Evolutionary conservation across 768 basidiomycete genomes (phyloP).

Genomic region (Piloderma croceum): DNA sequence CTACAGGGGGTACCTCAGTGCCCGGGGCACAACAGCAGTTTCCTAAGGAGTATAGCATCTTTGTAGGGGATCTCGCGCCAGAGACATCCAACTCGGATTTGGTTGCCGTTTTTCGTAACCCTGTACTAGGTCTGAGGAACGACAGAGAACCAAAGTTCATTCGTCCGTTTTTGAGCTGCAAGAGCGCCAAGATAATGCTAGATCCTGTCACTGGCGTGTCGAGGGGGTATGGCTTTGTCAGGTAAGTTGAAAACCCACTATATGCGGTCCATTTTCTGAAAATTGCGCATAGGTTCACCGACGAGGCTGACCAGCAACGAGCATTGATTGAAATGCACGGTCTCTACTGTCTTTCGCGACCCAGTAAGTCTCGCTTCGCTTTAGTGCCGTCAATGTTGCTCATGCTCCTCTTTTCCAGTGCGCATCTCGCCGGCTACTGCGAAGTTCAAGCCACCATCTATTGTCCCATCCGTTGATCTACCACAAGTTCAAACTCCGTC

Average conservation of each 20-base stretch:
- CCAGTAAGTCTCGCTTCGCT: constrained; percentile 50
- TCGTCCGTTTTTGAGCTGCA: constrained; percentile 83
- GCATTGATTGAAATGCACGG: constrained; percentile 91
- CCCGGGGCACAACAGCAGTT: constrained; percentile 47
- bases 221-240: constrained; percentile 88
- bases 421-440: constrained; percentile 87
- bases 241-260: constrained; percentile 40
- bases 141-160: constrained; percentile 88
- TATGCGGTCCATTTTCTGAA: constrained; percentile 6
- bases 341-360: constrained; percentile 81
- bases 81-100: constrained; percentile 94
- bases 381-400: constrained; percentile 13
- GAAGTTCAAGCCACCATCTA: constrained; percentile 66
- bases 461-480: constrained; percentile 36
- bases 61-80: constrained; percentile 89
- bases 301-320: constrained; percentile 83
- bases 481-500: constrained; percentile 43
- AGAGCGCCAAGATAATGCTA: constrained; percentile 94
- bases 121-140: constrained; percentile 76
- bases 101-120: constrained; percentile 90
- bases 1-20: not conserved
- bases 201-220: constrained; percentile 87
- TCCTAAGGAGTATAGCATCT: constrained; percentile 87
- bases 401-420: constrained; percentile 47
- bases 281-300: constrained; percentile 60